These are phyloP conservation scores for Hygrophoropsis aurantiaca DNA, from an alignment of 768 basidiomycete species.

Conservation along the genomic window DNA sequence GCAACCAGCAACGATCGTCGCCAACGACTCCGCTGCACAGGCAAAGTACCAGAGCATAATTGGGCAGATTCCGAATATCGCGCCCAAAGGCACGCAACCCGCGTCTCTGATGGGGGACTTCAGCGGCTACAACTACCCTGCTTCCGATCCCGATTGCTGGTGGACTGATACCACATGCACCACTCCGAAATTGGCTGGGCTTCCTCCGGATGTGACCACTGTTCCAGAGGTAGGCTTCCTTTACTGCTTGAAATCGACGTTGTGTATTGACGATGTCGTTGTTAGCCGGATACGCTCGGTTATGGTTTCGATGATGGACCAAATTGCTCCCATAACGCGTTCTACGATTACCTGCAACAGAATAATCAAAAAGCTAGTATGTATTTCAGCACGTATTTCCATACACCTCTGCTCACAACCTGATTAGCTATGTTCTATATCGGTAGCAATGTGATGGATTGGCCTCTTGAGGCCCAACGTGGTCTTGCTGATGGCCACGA, in stretches of 20 bases:
- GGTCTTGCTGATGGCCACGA: conserved; percentile 12
- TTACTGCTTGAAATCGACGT: not conserved
- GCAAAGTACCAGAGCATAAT: conserved; percentile 40
- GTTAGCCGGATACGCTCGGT: conserved; percentile 46
- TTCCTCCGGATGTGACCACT: conserved; percentile 38
- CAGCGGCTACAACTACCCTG: not conserved
- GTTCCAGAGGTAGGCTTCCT: conserved; percentile 43
- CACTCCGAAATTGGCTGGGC: conserved; percentile 39
- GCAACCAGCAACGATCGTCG: conserved; percentile 39
- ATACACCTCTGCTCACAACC: not conserved
- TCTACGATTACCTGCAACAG: conserved; percentile 45
- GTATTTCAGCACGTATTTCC: conserved; percentile 14
- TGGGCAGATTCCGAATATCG: conserved; percentile 42
- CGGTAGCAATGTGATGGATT: conserved; percentile 10
- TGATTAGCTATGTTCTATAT: conserved; percentile 12
- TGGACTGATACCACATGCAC: conserved; percentile 44
- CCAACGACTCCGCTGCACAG: conserved; percentile 37
- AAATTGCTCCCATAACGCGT: conserved; percentile 54
- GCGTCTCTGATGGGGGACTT: conserved; percentile 1
- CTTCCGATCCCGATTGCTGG: conserved; percentile 21
- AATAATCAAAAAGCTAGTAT: conserved; percentile 55
- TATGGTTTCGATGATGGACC: conserved; percentile 60
- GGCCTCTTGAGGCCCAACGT: conserved; percentile 11
- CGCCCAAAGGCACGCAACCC: conserved; percentile 28
- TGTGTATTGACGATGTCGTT: not conserved